Base-by-base conservation (phyloP, 352 stramenopile species). In the Globisporangium emineosum region DNA sequence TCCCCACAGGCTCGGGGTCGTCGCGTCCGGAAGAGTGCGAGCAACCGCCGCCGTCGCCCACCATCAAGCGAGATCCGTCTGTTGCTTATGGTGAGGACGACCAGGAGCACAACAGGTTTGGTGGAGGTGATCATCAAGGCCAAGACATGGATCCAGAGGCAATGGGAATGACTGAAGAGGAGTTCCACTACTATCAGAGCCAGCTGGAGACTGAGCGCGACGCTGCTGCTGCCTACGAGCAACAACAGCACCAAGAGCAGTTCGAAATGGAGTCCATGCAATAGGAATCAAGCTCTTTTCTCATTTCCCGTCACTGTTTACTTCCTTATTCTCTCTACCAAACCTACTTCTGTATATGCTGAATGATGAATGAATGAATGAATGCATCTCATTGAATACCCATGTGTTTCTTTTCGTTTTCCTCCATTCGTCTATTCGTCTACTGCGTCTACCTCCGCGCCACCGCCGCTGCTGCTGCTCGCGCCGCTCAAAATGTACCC, bases 61-160 rank as follows among this genome's bases (percentile, higher is more conserved):
- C 75, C 29, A 89, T 93, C 67, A 95, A 93, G 69, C 76, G 81
- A 54, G 81, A 92, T n/a, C 72, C 79, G 7, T 86, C 73, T n/a
- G 60, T 66, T 45, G 56, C 19, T 13, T 54, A 42, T n/a, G 33
- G 43, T n/a, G 51, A 58, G 10, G 47, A 49, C 45, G 52, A 47
- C 21, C 9, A 19, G n/a, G 54, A 68, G 54, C 17, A n/a, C 35
- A 35, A n/a, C 27, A 55, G 47, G 6, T 57, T 59, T 23, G 29
- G 21, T 51, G 29, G 55, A 21, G 29, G 37, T 55, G 32, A 19
- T 47, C 51, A 19, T 13, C 43, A 67, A 23, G 57, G 23, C 4
- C 13, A 63, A 27, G 47, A 47, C 1, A 23, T 66, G 12, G n/a
- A 29, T 8, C 30, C 30, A 9, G 52, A 32, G 49, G 51, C 55